phyloP scores from a whole-genome alignment of 176 grass and related monocot genomes.

The Thalia dealbata region DNA sequence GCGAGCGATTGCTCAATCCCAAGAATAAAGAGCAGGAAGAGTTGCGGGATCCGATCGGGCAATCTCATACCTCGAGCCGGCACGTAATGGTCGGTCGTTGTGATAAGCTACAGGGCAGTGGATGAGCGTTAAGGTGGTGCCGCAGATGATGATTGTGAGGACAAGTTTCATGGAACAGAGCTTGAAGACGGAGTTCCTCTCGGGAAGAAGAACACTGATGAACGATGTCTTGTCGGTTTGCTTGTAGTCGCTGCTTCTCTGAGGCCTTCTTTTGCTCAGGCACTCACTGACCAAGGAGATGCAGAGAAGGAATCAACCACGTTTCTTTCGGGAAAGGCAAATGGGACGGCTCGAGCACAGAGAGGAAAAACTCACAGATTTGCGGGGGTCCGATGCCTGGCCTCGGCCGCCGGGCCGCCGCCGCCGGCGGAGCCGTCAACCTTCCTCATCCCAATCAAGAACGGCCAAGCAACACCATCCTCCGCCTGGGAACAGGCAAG shows the following conservation, averaged over 20 bases:
- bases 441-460: not conserved
- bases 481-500: not conserved
- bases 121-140: not conserved
- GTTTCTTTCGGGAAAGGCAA: not conserved
- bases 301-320: not conserved
- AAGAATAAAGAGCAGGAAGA: not conserved
- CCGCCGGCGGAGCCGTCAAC: not conserved
- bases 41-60: not conserved
- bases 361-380: not conserved
- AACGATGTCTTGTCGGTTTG: conserved; percentile 1
- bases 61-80: not conserved
- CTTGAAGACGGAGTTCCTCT: not conserved
- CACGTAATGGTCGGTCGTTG: not conserved
- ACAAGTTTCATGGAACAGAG: not conserved
- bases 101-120: not conserved
- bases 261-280: not conserved
- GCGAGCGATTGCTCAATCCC: not conserved
- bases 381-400: not conserved
- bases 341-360: not conserved
- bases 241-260: not conserved
- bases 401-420: not conserved
- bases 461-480: not conserved
- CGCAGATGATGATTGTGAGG: not conserved
- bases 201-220: not conserved
- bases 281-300: not conserved